phyloP scores from a whole-genome alignment of 805 yeast species.

The Pichia nakasei region DNA sequence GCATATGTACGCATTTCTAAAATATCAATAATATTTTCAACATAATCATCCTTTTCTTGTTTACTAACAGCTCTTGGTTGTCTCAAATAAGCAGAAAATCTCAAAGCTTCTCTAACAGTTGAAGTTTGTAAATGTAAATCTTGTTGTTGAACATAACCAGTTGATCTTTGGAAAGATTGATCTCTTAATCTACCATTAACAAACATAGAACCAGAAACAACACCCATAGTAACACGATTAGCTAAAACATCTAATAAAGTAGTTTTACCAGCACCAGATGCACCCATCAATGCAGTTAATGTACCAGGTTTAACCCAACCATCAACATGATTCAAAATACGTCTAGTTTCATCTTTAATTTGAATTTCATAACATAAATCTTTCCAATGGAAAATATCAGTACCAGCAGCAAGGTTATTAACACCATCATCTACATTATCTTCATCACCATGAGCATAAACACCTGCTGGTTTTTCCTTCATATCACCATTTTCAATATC shows the following conservation, averaged over 20 bases:
- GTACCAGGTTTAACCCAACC: constrained; percentile 85
- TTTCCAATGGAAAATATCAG: constrained; percentile 68
- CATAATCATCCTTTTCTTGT: constrained; percentile 40
- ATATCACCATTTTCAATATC: constrained; percentile 22
- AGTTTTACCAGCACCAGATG: constrained; percentile 58
- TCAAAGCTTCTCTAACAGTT: constrained; percentile 47
- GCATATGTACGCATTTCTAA: constrained; percentile 46
- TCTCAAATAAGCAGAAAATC: constrained; percentile 43
- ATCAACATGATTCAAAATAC: constrained; percentile 56
- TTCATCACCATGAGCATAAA: constrained; percentile 16
- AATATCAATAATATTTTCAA: constrained; percentile 40
- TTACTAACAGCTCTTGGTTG: constrained; percentile 33
- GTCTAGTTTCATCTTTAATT: constrained; percentile 50
- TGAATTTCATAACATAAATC: constrained; percentile 63
- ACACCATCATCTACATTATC: constrained; percentile 21
- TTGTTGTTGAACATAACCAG: constrained; percentile 55
- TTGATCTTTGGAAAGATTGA: constrained; percentile 42
- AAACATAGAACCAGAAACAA: constrained; percentile 48
- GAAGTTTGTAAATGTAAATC: constrained; percentile 44
- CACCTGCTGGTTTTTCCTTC: constrained; percentile 21
- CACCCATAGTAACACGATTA: constrained; percentile 47
- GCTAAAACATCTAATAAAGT: constrained; percentile 46
- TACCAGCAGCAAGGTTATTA: constrained; percentile 24
- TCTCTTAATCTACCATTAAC: constrained; percentile 46
- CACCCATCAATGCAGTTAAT: constrained; percentile 64